Conservation (phyloP, 2,329 filamentous ascomycete genomes). For the Annulohypoxylon truncatum region DNA sequence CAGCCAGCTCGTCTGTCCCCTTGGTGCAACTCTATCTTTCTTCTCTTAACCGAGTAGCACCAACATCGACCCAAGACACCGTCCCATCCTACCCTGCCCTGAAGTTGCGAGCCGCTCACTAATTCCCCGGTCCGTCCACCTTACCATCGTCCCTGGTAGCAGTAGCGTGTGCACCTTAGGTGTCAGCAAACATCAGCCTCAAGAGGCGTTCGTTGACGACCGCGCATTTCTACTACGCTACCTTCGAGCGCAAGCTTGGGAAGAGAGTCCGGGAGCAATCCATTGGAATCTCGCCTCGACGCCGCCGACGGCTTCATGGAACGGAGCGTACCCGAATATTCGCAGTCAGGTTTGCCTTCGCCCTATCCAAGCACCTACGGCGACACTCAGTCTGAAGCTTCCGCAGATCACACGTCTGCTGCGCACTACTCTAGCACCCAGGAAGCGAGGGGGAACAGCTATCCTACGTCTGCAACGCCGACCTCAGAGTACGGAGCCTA, state of each 20-base stretch:
- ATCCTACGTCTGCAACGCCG: constrained; percentile 82
- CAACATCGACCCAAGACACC: constrained; percentile 45
- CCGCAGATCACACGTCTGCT: constrained; percentile 93
- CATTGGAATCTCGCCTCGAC: constrained; percentile 48
- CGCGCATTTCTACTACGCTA: constrained; percentile 47
- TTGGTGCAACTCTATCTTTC: constrained; percentile 51
- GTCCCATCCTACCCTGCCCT: constrained; percentile 45
- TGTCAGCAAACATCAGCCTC: constrained; percentile 48
- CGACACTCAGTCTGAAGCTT: constrained; percentile 84
- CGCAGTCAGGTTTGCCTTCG: constrained; percentile 89
- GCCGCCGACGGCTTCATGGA: constrained; percentile 61
- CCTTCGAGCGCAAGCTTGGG: constrained; percentile 45
- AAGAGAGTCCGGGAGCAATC: constrained; percentile 47
- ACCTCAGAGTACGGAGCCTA: constrained; percentile 90
- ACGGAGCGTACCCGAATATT: constrained; percentile 77
- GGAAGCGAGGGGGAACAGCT: constrained; percentile 78
- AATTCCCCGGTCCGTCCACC: constrained; percentile 47
- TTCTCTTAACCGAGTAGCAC: constrained; percentile 47
- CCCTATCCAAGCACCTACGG: constrained; percentile 74
- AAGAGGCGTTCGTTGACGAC: constrained; percentile 49
- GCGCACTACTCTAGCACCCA: constrained; percentile 86
- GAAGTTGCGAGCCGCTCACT: constrained; percentile 50
- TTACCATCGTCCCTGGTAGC: constrained; percentile 45
- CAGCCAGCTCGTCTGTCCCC: constrained; percentile 47
- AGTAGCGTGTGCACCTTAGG: constrained; percentile 52